Percentiles rank a stretch among this genome's conserved stretches.
Conservation (phyloP, 2,329 filamentous ascomycete species). For the Ophioceras dolichostomum region DNA sequence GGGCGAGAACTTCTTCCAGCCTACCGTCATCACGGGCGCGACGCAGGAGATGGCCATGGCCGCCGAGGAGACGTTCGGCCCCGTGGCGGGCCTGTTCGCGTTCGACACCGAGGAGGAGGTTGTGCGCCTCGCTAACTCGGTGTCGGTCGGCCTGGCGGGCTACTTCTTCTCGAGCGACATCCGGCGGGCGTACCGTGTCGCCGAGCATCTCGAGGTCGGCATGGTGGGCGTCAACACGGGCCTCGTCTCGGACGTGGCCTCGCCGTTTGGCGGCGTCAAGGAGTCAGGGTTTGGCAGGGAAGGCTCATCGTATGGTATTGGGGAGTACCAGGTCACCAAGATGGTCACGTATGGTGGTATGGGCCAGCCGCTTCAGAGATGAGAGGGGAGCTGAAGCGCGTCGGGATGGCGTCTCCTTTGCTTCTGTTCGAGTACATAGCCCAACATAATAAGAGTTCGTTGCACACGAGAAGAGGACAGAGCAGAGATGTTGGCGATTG, state of each 20-base stretch:
- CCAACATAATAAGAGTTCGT: too few relatives aligned
- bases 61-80: conserved; percentile 88
- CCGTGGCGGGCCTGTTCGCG: conserved; percentile 78
- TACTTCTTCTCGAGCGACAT: conserved; percentile 77
- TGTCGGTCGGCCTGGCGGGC: conserved; percentile 80
- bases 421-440: too few relatives aligned
- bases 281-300: conserved; percentile 72
- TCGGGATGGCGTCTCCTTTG: too few relatives aligned
- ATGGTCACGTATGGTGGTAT: conserved; percentile 46
- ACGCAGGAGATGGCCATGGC: conserved; percentile 74
- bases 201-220: conserved; percentile 65
- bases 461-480: too few relatives aligned
- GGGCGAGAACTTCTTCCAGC: conserved; percentile 78
- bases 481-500: too few relatives aligned
- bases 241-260: conserved; percentile 42
- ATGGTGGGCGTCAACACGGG: conserved; percentile 84
- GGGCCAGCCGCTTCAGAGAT: conserved; percentile 39
- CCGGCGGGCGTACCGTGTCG: conserved; percentile 46
- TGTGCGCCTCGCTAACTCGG: conserved; percentile 65
- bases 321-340: conserved; percentile 67
- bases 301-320: conserved; percentile 64
- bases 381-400: too few relatives aligned
- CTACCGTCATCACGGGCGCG: conserved; percentile 82
- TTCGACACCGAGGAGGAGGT: conserved; percentile 88
- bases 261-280: conserved; percentile 70